Conservation (phyloP, 2,329 filamentous ascomycete genomes). For the Xylariaceae sp. region DNA sequence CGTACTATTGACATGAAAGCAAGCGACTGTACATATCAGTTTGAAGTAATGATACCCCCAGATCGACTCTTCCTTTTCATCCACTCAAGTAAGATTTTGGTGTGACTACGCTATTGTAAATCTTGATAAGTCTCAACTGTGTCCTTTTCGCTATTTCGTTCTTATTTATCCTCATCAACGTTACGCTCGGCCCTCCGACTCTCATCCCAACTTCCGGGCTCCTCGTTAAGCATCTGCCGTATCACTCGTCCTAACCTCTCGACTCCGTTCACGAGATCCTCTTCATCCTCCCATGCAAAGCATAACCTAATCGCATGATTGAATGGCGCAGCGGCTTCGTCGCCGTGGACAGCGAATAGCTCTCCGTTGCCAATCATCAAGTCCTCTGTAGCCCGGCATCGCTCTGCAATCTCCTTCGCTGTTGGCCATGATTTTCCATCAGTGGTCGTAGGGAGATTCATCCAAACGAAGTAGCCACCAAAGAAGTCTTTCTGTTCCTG, state of each 20-base stretch:
- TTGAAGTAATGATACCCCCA: too few species aligned
- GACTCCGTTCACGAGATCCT: slow-evolving; percentile 63
- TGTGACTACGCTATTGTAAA: neutral
- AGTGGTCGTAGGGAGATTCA: slow-evolving; percentile 51
- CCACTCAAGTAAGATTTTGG: too few species aligned
- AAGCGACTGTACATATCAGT: neutral
- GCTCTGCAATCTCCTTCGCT: slow-evolving; percentile 51
- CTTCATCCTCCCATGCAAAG: slow-evolving; percentile 69
- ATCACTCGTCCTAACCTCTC: slow-evolving; percentile 52
- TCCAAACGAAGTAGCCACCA: slow-evolving; percentile 86
- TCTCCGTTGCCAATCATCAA: slow-evolving; percentile 65
- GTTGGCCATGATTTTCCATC: slow-evolving; percentile 35
- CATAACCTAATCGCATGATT: slow-evolving; percentile 60
- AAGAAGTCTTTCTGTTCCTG: slow-evolving; percentile 42
- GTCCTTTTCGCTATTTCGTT: neutral
- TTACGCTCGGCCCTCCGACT: neutral
- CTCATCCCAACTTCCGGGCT: slow-evolving; percentile 11
- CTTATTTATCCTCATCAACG: slow-evolving; percentile 11
- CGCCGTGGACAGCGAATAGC: slow-evolving; percentile 64
- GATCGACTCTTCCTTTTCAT: too few species aligned
- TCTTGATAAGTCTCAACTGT: neutral
- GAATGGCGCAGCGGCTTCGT: slow-evolving; percentile 53
- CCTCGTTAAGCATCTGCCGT: slow-evolving; percentile 17
- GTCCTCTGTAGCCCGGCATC: slow-evolving; percentile 59
- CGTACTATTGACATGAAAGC: neutral